Percentiles rank a stretch among this genome's conserved stretches.
phyloP scores from a whole-genome alignment of 2,329 filamentous ascomycete species.

The Teratosphaeria zuluensis region DNA sequence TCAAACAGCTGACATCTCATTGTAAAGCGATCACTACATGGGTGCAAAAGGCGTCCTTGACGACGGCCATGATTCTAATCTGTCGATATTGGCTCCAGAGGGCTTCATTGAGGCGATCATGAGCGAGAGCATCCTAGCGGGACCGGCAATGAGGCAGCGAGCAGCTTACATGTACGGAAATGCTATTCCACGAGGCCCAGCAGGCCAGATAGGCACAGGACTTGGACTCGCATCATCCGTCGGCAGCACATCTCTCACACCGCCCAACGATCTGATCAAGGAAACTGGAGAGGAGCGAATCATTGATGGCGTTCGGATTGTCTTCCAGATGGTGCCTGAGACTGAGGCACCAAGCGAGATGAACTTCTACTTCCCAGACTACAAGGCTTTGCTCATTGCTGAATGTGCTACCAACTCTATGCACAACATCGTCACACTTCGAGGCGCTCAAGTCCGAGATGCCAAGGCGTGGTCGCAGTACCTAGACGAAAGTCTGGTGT shows the following conservation, averaged over 20 bases:
- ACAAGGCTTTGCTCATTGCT: neutral
- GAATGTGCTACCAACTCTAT: neutral
- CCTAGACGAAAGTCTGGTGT: neutral
- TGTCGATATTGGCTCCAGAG: neutral
- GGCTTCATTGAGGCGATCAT: neutral
- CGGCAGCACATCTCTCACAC: neutral
- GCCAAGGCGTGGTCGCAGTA: neutral
- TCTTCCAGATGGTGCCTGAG: neutral
- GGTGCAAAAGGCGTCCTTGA: neutral
- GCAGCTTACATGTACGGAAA: neutral
- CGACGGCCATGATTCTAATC: neutral
- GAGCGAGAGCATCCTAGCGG: neutral
- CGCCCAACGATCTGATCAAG: neutral
- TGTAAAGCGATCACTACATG: neutral
- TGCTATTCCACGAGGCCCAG: neutral
- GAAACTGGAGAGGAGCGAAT: neutral
- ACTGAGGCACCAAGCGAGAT: neutral
- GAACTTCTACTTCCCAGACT: neutral
- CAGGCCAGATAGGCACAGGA: neutral
- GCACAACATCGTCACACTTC: neutral
- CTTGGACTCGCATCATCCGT: neutral
- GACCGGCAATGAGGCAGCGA: neutral
- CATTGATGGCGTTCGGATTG: neutral
- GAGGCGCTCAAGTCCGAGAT: neutral
- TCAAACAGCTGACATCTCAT: neutral